Evolutionary conservation across 192 early-diverging fungal genomes (phyloP).

Genomic region (Dissophora globulifera): DNA sequence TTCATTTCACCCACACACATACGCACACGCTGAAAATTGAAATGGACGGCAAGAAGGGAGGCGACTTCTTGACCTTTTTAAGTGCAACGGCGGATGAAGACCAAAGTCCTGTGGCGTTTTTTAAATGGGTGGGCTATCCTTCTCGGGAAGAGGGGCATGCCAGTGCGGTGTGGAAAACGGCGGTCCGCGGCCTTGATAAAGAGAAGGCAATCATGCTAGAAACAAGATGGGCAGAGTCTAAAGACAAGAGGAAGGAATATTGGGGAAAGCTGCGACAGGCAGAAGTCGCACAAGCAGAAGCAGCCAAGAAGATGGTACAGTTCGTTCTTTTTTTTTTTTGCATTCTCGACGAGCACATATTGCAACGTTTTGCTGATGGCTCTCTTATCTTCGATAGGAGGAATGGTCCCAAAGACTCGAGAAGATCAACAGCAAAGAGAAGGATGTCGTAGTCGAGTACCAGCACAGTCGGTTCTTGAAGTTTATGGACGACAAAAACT

Average conservation of each 20-base stretch:
- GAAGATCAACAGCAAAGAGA: constrained; percentile 27
- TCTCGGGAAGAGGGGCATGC: constrained; percentile 35
- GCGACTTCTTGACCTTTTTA: constrained; percentile 21
- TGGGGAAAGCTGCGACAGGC: constrained; percentile 32
- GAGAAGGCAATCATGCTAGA: constrained; percentile 27
- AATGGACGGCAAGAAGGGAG: constrained; percentile 22
- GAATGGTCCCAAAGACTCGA: constrained; percentile 28
- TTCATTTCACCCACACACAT: constrained; percentile 15
- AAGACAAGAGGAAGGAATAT: constrained; percentile 26
- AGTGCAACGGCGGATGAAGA: constrained; percentile 20
- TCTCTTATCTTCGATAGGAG: constrained; percentile 17
- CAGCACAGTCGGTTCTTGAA: constrained; percentile 23
- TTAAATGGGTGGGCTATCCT: constrained; percentile 42
- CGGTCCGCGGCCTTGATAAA: constrained; percentile 30
- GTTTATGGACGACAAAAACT: constrained; percentile 32
- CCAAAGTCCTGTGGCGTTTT: constrained; percentile 29
- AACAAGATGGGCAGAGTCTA: constrained; percentile 28
- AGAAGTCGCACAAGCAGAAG: too few relatives aligned
- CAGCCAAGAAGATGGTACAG: constrained; percentile 28
- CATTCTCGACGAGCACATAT: constrained; percentile 10
- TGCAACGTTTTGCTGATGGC: constrained; percentile 7
- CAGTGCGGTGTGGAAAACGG: constrained; percentile 31
- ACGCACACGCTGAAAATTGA: constrained; percentile 1
- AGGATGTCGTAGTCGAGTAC: constrained; percentile 35
- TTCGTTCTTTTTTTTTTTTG: background rate